Evolutionary conservation across 129 eudicot genomes (phyloP).

Genomic region (Flaveria sonorensis): DNA sequence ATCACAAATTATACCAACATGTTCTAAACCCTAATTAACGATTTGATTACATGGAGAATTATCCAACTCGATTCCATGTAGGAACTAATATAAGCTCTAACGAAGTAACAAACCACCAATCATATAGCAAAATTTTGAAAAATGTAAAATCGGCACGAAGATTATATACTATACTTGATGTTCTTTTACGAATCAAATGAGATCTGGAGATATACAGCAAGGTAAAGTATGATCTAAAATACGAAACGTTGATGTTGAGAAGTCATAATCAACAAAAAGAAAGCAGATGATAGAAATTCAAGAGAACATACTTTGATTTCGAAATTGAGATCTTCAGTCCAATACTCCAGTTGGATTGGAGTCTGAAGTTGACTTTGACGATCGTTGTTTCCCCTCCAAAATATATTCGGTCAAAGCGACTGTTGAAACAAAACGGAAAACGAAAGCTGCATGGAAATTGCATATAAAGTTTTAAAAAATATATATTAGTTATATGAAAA

Average conservation of each 20-base stretch:
- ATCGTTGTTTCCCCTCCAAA: neutral
- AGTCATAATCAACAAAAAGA: neutral
- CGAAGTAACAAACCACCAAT: neutral
- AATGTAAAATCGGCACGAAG: neutral
- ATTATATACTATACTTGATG: neutral
- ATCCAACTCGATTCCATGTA: neutral
- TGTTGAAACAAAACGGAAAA: neutral
- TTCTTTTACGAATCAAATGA: neutral
- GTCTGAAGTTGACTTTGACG: neutral
- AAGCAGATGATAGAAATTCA: neutral
- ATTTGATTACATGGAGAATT: neutral
- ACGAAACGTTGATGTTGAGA: constrained; percentile 13
- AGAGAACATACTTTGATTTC: neutral
- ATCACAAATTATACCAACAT: neutral
- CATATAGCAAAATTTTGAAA: neutral
- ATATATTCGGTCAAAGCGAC: neutral
- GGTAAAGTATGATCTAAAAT: neutral
- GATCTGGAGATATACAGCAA: neutral
- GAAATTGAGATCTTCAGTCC: constrained; percentile 9
- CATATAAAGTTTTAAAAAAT: neutral
- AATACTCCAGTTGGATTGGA: neutral
- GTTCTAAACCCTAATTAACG: neutral
- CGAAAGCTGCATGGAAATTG: neutral
- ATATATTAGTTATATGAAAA: neutral
- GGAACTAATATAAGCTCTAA: neutral